Conservation (phyloP, 2,329 filamentous ascomycete species). For the Paecilomyces dactylethromorphus region DNA sequence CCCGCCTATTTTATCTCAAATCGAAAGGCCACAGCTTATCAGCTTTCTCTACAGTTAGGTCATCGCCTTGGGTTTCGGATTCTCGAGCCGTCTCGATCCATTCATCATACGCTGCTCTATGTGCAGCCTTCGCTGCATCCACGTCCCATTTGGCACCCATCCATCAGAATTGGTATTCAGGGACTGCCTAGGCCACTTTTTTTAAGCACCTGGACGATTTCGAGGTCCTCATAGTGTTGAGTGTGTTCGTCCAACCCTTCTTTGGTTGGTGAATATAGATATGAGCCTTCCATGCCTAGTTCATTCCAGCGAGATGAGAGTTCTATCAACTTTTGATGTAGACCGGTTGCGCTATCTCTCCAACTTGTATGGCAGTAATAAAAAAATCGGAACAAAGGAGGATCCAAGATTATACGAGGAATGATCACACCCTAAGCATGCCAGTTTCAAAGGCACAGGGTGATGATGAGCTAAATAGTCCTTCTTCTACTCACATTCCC, state of each 20-base stretch:
- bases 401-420: constrained; percentile 25
- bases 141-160: constrained; percentile 25
- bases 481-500: too few species aligned
- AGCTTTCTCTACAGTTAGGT: constrained; percentile 17
- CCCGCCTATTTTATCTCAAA: constrained; percentile 8
- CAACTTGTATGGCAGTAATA: constrained; percentile 23
- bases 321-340: constrained; percentile 25
- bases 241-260: not conserved
- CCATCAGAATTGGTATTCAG: constrained; percentile 25
- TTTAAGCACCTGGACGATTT: constrained; percentile 21
- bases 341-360: constrained; percentile 18
- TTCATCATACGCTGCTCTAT: constrained; percentile 19
- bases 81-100: constrained; percentile 23
- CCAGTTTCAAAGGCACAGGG: not conserved
- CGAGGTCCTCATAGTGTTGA: constrained; percentile 24
- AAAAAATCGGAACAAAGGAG: constrained; percentile 22
- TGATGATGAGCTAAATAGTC: not conserved
- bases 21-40: constrained; percentile 23
- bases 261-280: constrained; percentile 15
- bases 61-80: constrained; percentile 12
- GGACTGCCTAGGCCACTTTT: constrained; percentile 17
- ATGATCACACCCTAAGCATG: constrained; percentile 10
- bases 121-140: constrained; percentile 17
- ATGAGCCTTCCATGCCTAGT: constrained; percentile 30
- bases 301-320: constrained; percentile 25